Evolutionary conservation across 1,139 yeast genomes (phyloP), one percentile per base, ranked within the genome.

Genomic region (Hansenula lynferdii): DNA sequence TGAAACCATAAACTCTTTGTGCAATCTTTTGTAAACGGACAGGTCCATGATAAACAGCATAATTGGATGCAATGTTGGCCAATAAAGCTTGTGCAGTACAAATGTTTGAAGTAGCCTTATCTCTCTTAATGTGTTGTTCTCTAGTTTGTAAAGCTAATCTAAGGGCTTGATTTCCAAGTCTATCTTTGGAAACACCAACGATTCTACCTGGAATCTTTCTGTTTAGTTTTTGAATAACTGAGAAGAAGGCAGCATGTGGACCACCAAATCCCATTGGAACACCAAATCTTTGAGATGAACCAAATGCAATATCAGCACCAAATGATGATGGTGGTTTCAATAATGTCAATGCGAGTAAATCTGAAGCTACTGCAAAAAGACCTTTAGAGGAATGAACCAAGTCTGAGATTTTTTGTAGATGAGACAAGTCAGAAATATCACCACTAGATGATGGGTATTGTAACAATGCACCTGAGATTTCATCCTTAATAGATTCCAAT

Each of bases 251-350:
- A 38, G 98, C 98, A 61, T 92, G 98, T 6, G 98, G 98, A 25
- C 98, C 98, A 57, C 98, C 98, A 57, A 81, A 92, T 12, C 97
- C 98, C 66, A 90, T 77, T 41, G 98, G 97, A 34, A 92, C 97
- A 56, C 98, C 98, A 53, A 92, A 87, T 62, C 98, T 75, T 70
- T 92, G 98, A 6, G 97, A 77, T 16, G 89, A 80, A 40, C 98
- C 98, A 41, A 92, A 70, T 3, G 85, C 96, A 42, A 92, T 85
- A 60, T 92, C 98, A 34, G 97, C 97, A 39, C 90, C 90, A 56
- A 85, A 85, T 34, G 75, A 74, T 25, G 84, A 71, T 10, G 98
- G 98, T 23, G 97, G 84, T 54, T 82, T 80, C 45, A 92, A 65
- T 37, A 92, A 64, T 2, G 96, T 86, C 54, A 92, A 72, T 1